Evolutionary conservation across 345 rosid species (phyloP), one percentile per base, ranked within the genome.

Genomic region (Eucalyptus polybractea): DNA sequence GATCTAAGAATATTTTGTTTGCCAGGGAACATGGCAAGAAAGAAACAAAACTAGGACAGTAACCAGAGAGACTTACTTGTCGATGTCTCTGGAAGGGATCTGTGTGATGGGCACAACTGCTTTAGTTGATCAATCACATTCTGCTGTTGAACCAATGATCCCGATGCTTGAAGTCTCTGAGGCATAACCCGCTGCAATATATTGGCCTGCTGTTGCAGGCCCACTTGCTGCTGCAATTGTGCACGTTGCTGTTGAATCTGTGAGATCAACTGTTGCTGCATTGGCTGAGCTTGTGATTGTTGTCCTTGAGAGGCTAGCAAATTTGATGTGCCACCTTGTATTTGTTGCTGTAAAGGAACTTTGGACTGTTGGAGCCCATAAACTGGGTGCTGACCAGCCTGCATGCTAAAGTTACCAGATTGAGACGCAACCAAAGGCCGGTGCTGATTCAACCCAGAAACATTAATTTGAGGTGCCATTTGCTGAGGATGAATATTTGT

Each of bases 101-200:
- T 94, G 89, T 97, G 97, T 53, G 97, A 92, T 91, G 93, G 99
- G 93, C 93, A 95, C 87, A 97, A 90, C 90, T 96, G 98, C 94
- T 96, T 96, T 92, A 95, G 99, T 89, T 92, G 99, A 91, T 97
- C 98, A 90, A 95, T 92, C 72, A 95, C 93, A 94, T 92, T 96
- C 89, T 95, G 98, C 37, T 93, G 93, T 89, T 95, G 99, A 94
- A 93, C 95, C 94, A 95, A 90, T 90, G 97, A 92, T 87, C 95
- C 96, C 16, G 97, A 87, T 91, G 94, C 91, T 91, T 94, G 98
- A 89, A 95, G 93, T 91, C 99, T 94, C 90, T 95, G 98, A 86
- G 93, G 97, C 93, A 96, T 87, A 91, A 96, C 97, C 88, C 93
- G 94, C 88, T 93, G 99, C 89, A 95, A 91, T 65, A 91, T 65